phyloP scores from a whole-genome alignment of 2,329 filamentous ascomycete species.

The Dactylellina leptospora region DNA sequence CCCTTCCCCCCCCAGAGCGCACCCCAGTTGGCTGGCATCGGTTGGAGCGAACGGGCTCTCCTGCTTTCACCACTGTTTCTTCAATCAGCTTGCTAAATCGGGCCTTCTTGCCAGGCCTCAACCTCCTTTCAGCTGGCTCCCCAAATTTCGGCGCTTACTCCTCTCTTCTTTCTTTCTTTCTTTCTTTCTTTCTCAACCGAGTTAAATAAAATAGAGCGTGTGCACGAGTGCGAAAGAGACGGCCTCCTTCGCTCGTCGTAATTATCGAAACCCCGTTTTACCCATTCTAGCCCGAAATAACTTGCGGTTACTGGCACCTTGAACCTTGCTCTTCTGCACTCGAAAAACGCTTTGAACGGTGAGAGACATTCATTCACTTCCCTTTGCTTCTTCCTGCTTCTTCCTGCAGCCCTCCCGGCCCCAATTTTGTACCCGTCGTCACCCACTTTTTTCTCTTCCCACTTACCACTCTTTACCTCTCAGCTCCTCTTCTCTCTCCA shows the following conservation, averaged over 20 bases:
- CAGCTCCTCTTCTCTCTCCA: background rate
- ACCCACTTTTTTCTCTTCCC: slow-evolving; percentile 39
- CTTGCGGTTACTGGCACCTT: slow-evolving; percentile 20
- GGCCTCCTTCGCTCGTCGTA: slow-evolving; percentile 42
- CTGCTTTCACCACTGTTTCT: slow-evolving; percentile 36
- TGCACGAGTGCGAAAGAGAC: slow-evolving; percentile 42
- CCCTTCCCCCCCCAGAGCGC: slow-evolving; percentile 23
- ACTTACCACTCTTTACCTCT: slow-evolving; percentile 7
- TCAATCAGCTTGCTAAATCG: slow-evolving; percentile 54
- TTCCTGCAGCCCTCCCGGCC: too few species aligned
- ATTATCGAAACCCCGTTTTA: slow-evolving; percentile 35
- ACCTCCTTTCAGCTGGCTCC: slow-evolving; percentile 53
- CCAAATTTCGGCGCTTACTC: slow-evolving; percentile 53
- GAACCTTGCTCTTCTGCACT: background rate
- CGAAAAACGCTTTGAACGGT: slow-evolving; percentile 37
- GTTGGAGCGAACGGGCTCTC: slow-evolving; percentile 48
- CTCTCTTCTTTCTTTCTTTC: slow-evolving; percentile 21
- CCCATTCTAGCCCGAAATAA: slow-evolving; percentile 53
- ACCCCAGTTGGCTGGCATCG: slow-evolving; percentile 38
- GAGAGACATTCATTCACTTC: slow-evolving; percentile 33
- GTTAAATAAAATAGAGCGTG: slow-evolving; percentile 5
- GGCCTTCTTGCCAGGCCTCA: slow-evolving; percentile 49
- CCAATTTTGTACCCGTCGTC: slow-evolving; percentile 48
- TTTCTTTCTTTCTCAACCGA: slow-evolving; percentile 12
- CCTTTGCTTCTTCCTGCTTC: slow-evolving; percentile 34